Conservation (phyloP, 441 rosid species). For the Erodium moschatum region DNA sequence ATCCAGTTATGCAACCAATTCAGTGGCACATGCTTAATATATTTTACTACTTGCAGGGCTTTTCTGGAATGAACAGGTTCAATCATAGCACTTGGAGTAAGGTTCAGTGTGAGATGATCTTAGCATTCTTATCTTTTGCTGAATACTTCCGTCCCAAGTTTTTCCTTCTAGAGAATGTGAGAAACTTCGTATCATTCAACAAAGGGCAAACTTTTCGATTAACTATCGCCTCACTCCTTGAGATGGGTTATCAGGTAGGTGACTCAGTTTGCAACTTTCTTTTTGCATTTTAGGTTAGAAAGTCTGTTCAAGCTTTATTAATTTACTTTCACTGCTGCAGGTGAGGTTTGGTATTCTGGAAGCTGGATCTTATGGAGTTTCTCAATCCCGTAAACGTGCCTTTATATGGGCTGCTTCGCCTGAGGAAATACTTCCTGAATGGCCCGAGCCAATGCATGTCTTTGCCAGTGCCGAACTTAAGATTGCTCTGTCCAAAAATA, state of each 20-base stretch:
- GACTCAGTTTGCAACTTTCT: not conserved
- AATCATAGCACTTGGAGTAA: slow-evolving; percentile 73
- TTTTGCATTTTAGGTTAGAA: not conserved
- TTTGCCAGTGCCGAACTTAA: slow-evolving; percentile 60
- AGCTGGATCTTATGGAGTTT: slow-evolving; percentile 87
- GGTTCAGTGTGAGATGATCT: slow-evolving; percentile 84
- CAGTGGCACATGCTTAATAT: not conserved
- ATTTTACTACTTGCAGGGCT: slow-evolving; percentile 52
- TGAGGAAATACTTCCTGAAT: slow-evolving; percentile 68
- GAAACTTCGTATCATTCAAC: slow-evolving; percentile 72
- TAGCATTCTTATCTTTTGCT: slow-evolving; percentile 78
- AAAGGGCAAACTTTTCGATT: slow-evolving; percentile 80
- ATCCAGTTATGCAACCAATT: not conserved
- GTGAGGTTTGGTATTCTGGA: slow-evolving; percentile 72
- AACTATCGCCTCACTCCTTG: slow-evolving; percentile 81
- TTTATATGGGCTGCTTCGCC: slow-evolving; percentile 96
- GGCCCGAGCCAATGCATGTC: slow-evolving; percentile 98
- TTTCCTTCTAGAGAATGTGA: slow-evolving; percentile 86
- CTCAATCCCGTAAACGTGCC: slow-evolving; percentile 82
- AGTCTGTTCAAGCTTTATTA: not conserved
- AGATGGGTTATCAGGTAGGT: slow-evolving; percentile 93
- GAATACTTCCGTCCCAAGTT: slow-evolving; percentile 82
- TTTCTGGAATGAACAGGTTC: slow-evolving; percentile 88
- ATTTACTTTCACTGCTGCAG: slow-evolving; percentile 13
- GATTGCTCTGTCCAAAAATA: slow-evolving; percentile 38